phyloP scores from a whole-genome alignment of 257 asterid genomes.

The Lavandula angustifolia region DNA sequence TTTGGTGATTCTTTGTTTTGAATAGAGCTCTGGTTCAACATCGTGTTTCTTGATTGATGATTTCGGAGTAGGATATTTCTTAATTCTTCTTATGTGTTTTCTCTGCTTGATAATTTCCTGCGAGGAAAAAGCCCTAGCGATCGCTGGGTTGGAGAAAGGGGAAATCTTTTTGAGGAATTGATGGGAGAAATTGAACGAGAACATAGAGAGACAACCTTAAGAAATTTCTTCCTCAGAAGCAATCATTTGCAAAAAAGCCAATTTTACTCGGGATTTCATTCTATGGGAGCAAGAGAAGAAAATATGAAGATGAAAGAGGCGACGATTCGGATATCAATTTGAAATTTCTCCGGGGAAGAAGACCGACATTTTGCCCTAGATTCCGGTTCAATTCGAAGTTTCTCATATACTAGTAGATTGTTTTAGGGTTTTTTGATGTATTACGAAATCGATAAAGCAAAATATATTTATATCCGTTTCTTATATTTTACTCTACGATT shows the following conservation, averaged over 20 bases:
- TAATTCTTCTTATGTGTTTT: constrained; percentile 35
- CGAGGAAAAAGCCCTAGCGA: constrained; percentile 36
- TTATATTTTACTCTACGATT: no score
- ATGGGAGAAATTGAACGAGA: constrained; percentile 31
- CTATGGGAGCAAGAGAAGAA: background rate
- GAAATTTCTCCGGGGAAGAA: no score
- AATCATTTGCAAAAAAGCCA: constrained; percentile 1
- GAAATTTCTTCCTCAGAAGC: constrained; percentile 28
- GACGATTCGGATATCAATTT: no score
- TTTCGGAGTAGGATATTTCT: constrained; percentile 34
- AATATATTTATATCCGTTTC: no score
- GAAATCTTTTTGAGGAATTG: constrained; percentile 40
- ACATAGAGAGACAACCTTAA: constrained; percentile 39
- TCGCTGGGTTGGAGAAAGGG: constrained; percentile 27
- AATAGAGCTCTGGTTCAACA: constrained; percentile 45
- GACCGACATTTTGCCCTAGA: no score
- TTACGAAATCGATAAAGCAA: no score
- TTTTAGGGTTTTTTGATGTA: no score
- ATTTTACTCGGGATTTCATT: background rate
- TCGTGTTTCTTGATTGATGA: constrained; percentile 36
- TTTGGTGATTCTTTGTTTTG: constrained; percentile 53
- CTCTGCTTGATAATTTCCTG: constrained; percentile 28
- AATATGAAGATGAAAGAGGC: background rate
- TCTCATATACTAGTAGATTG: no score
- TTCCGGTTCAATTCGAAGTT: no score